Base-by-base conservation (phyloP, 2,329 filamentous ascomycete genomes). In the Shiraia sp. region DNA sequence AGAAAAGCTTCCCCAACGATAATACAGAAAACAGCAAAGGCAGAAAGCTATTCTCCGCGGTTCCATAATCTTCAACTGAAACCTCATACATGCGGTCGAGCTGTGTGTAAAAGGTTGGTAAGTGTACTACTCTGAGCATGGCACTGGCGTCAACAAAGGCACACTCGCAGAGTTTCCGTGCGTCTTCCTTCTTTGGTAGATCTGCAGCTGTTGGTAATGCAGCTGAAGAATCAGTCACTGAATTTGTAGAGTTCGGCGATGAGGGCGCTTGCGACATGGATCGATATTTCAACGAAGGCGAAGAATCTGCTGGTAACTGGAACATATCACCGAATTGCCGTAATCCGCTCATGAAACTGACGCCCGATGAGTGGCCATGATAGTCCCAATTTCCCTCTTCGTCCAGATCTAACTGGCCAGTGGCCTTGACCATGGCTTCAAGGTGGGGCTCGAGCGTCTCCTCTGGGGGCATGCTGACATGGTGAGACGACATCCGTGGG, bases 341-440 rank as follows among this genome's bases (percentile, higher is more conserved):
- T 79, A 99, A 86, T 40, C 88, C 84, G 51, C 83, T 82, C 56
- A 96, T 79, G 66, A 96, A 99, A 49, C 92, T 89, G 30, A 91
- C 80, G 2, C 92, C 91, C 0, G 93, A 97, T 0, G 92, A 96
- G 51, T 88, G 87, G 33, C 93, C 93, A 63, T 95, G 90, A 60
- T 96, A 99, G 69, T 97, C 91, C 84, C 90, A 95, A 57, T 93
- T 84, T 29, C 92, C 92, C 57, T 85, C 83, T 55, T 97, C 92
- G 58, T 95, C 90, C 24, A 97, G 78, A 60, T 97, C 92, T 13
- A 99, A 78, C 64, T 91, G 88, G 25, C 92, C 93, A 2, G 92
- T 90, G 29, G 88, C 88, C 63, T 92, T 88, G 43, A 97, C 90
- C 92, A 99, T 97, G 19, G 91, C 95, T 63, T 92, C 85, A 17